A percentile compares a stretch with the other conserved stretches of the same genome.
These are phyloP conservation scores for Leccinum aurantiacum DNA, from an alignment of 768 basidiomycete genomes.

Conservation along the genomic window DNA sequence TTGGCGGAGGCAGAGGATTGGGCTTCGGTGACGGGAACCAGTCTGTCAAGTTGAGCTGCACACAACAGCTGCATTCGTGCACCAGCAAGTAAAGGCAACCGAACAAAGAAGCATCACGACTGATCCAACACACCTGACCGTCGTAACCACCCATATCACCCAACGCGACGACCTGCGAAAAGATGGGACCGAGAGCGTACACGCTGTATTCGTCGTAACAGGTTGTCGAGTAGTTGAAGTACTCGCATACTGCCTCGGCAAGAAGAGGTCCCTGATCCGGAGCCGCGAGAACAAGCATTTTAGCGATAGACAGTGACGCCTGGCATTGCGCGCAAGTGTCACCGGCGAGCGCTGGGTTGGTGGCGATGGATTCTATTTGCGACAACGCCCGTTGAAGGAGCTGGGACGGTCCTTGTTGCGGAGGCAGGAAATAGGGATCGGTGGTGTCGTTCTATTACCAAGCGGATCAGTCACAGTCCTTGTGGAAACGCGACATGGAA, in stretches of 20 bases:
- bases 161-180: constrained; percentile 48
- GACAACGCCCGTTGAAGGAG: constrained; percentile 40
- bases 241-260: constrained; percentile 41
- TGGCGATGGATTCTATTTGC: constrained; percentile 40
- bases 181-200: constrained; percentile 40
- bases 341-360: constrained; percentile 37
- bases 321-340: constrained; percentile 42
- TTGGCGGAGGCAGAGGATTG: constrained; percentile 41
- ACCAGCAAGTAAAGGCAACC: neutral
- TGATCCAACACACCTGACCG: constrained; percentile 39
- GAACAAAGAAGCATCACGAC: neutral
- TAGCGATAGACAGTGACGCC: constrained; percentile 39
- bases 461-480: neutral
- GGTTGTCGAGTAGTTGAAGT: constrained; percentile 38
- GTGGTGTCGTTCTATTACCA: constrained; percentile 38
- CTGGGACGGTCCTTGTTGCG: constrained; percentile 31
- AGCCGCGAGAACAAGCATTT: constrained; percentile 44
- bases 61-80: constrained; percentile 33
- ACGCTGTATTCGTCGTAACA: constrained; percentile 37
- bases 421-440: constrained; percentile 47
- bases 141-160: constrained; percentile 50
- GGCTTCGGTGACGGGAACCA: constrained; percentile 57
- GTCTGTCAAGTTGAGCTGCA: constrained; percentile 41
- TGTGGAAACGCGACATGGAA: neutral
- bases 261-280: constrained; percentile 44